Base-by-base conservation (phyloP, 192 early-diverging fungal genomes). In the Nowakowskiella sp. region DNA sequence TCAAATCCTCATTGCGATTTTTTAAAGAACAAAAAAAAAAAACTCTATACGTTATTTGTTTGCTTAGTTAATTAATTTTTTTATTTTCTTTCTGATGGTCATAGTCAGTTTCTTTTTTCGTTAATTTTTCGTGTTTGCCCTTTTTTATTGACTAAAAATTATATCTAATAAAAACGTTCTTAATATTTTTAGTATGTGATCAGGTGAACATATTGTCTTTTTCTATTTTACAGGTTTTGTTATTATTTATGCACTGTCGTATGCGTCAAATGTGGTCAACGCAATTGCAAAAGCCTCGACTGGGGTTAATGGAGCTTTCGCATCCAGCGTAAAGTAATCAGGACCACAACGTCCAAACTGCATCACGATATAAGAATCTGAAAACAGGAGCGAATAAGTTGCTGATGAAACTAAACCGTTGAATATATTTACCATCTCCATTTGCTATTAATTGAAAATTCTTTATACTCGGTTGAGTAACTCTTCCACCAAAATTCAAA, bases 281-380 rank as follows among this genome's bases (percentile, higher is more conserved):
- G 80, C 76, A 28, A 82, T 66, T 3, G 66, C 64, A 52, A 82
- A 82, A 6, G 80, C 80, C 49, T 82, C 80, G 2, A 81, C 39
- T 6, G 72, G 72, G 4, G 78, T 74, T 63, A 82, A 59, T 21
- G 80, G 80, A 36, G 56, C 77, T 26, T 75, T 50, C 2, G 66
- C 77, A 55, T 82, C 80, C 49, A 82, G 42, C 2, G 74, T 67
- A 34, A 82, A 82, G 36, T 58, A 66, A 46, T 82, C 77, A 1
- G 80, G 62, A 6, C 80, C 80, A 50, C 78, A 81, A 47, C 80
- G 57, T n/a, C 80, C 80, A 62, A 82, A 82, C 57, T 82, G 80
- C 59, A 81, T 63, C n/a, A 78, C 54, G 29, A 68, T 78, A 47
- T 62, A 68, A 47, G 29, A 42, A 21, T 76, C 70, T 70, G 47